These are phyloP conservation scores for Eimeria sp. DNA, from an alignment of 169 alveolate species.

Conservation along the genomic window DNA sequence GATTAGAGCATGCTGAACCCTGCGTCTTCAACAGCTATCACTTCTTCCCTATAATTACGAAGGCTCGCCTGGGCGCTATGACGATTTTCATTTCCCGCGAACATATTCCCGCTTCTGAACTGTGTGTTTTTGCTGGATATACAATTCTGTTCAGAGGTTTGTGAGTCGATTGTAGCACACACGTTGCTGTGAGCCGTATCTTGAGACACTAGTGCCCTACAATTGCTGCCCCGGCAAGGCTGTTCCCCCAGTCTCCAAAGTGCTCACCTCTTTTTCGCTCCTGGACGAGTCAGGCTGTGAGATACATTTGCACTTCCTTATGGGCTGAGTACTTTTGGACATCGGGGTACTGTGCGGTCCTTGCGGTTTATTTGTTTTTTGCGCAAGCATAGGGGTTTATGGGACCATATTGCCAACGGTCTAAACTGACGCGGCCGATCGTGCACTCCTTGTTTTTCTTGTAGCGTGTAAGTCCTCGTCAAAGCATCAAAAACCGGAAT, in stretches of 20 bases:
- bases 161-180: neutral
- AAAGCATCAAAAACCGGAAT: neutral
- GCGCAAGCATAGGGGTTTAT: neutral
- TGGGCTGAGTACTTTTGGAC: neutral
- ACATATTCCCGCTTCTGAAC: neutral
- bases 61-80: too few species aligned
- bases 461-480: constrained; percentile 8
- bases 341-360: neutral
- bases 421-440: neutral
- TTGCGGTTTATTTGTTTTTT: neutral
- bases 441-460: neutral
- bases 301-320: neutral
- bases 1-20: neutral
- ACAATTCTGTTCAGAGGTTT: neutral
- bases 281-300: constrained; percentile 9
- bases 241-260: neutral
- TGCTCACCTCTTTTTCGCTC: neutral
- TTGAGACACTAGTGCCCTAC: neutral
- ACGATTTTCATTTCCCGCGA: neutral
- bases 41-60: neutral
- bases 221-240: neutral
- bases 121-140: neutral
- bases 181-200: neutral
- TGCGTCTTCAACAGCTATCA: neutral
- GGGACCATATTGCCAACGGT: neutral